phyloP scores from a whole-genome alignment of 202 grass and related monocot species.

The Saccharum hybrid region DNA sequence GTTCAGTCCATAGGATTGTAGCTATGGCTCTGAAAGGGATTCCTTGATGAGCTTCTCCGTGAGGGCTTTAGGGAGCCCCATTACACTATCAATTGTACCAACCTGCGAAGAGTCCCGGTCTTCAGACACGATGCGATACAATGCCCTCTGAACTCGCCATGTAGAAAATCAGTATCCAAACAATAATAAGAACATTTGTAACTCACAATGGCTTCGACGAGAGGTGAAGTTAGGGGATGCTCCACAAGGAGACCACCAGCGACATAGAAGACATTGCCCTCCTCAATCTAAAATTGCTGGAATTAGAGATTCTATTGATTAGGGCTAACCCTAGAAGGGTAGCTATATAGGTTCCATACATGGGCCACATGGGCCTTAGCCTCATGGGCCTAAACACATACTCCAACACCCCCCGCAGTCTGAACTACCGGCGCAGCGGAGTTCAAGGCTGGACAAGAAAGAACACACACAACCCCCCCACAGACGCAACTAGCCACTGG shows the following conservation, averaged over 20 bases:
- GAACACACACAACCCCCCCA: too few species aligned
- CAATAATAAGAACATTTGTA: constrained; percentile 25
- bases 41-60: constrained; percentile 84
- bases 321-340: too few species aligned
- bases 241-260: constrained; percentile 94
- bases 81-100: constrained; percentile 90
- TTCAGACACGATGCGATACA: constrained; percentile 11
- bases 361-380: too few species aligned
- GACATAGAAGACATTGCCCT: constrained; percentile 90
- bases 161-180: constrained; percentile 8
- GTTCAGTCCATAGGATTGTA: constrained; percentile 25
- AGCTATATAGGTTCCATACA: too few species aligned
- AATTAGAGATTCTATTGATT: too few species aligned
- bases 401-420: too few species aligned
- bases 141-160: neutral
- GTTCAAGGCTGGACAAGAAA: too few species aligned
- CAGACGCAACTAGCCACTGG: too few species aligned
- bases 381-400: too few species aligned
- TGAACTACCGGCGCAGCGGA: too few species aligned
- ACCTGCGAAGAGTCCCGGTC: constrained; percentile 50
- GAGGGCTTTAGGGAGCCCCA: constrained; percentile 89
- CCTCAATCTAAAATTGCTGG: constrained; percentile 95
- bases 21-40: constrained; percentile 57
- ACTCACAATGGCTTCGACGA: constrained; percentile 94
- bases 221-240: constrained; percentile 89